Base-by-base conservation (phyloP, 257 asterid genomes). In the Lycium ferocissimum region DNA sequence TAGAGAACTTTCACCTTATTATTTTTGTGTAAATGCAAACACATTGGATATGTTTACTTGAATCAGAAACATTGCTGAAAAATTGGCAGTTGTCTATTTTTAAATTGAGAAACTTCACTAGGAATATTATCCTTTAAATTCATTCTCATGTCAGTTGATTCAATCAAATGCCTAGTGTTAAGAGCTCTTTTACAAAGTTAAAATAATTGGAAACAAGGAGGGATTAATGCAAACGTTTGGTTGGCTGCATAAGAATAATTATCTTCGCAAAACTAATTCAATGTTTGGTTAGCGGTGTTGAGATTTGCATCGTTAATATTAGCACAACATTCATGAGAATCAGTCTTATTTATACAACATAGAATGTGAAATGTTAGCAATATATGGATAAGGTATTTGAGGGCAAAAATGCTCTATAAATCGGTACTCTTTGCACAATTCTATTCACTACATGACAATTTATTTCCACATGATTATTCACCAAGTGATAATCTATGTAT, bases 21-120 rank as follows among this genome's bases (percentile, higher is more conserved):
- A 45, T 51, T 53, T 53, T 2, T 53, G 54, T 73, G 82, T 76
- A 76, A 53, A 76, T 51, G 82, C 82, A 51, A 76, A 12, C 45
- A 26, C 26, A 26, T 76, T 53, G 63, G 26, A 51, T 14, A 51
- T 51, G 26, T 76, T 22, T 76, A 51, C 81, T 20, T 76, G 62
- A 22, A 51, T 76, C 63, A 20, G 82, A 13, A 66, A 66, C 45
- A 66, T 26, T 12, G n/a, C 43, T 66, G 73, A 33, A 51, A 45
- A 26, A 13, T 12, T 14, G 9, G 26, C 47, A 51, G 14, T 59
- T 7, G 26, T 59, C 66, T 59, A 18, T 59, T 26, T 59, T 57
- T 7, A 59, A 26, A 59, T 59, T 59, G 66, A 26, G 33, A 26
- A 26, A 18, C 65, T 58, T 18, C 10, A 58, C 65, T 58, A 17